Conservation (phyloP, 2,329 filamentous ascomycete genomes). For the Sporothrix pallida region DNA sequence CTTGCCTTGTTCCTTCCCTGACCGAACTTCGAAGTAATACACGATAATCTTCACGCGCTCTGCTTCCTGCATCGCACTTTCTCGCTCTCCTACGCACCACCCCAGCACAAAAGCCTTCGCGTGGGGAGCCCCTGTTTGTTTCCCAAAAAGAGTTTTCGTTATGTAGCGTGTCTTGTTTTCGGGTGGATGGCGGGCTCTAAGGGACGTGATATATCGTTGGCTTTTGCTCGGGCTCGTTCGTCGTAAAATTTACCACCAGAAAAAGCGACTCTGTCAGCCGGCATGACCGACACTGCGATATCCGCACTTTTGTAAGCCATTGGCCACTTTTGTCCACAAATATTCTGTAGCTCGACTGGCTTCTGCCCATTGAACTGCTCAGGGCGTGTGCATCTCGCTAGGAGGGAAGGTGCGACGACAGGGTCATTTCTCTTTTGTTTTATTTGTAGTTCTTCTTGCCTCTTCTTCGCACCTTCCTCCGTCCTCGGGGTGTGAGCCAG, state of each 20-base stretch:
- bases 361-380: background rate
- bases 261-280: background rate
- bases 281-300: constrained; percentile 21
- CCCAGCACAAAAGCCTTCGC: background rate
- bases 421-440: background rate
- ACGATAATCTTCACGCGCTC: background rate
- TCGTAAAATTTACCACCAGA: background rate
- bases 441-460: background rate
- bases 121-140: background rate
- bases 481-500: background rate
- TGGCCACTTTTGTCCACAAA: background rate
- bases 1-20: background rate
- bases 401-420: background rate
- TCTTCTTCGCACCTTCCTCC: no score
- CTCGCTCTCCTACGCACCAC: background rate
- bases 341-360: background rate
- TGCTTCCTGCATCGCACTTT: background rate
- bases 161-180: no score
- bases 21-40: background rate
- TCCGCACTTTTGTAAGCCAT: background rate
- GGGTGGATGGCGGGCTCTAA: no score
- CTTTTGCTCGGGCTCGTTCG: background rate
- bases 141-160: no score
- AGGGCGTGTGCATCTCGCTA: background rate
- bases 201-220: no score